Evolutionary conservation across 2,329 filamentous ascomycete genomes (phyloP).

Genomic region (Calonectria pseudoturangicola): DNA sequence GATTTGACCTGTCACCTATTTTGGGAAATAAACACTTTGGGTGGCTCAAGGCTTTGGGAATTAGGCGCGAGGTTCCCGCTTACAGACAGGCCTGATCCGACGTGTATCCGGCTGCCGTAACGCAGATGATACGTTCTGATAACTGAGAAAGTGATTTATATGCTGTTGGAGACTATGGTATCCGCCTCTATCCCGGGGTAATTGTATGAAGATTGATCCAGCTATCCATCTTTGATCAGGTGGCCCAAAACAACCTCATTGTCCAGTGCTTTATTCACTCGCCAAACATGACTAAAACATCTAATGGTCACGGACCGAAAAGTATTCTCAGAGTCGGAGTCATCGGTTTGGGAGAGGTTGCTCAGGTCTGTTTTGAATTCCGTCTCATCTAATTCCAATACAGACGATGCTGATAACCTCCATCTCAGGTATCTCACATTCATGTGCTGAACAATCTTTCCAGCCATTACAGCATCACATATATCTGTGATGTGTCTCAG

Average conservation of each 20-base stretch:
- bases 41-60: neutral
- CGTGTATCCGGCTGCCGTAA: neutral
- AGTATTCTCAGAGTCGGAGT: slow-evolving; percentile 36
- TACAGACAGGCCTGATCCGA: neutral
- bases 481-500: slow-evolving; percentile 71
- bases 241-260: neutral
- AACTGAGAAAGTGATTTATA: slow-evolving; percentile 24
- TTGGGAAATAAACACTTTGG: neutral
- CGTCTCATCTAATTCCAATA: neutral
- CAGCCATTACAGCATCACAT: slow-evolving; percentile 65
- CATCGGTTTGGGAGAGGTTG: slow-evolving; percentile 40
- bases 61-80: neutral
- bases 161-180: neutral
- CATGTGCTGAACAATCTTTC: slow-evolving; percentile 67
- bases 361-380: slow-evolving; percentile 31
- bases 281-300: slow-evolving; percentile 22
- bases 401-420: slow-evolving; percentile 6
- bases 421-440: slow-evolving; percentile 70
- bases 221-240: neutral
- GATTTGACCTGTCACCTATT: neutral
- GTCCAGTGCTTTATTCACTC: neutral
- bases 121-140: neutral
- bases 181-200: neutral
- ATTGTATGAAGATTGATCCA: neutral
- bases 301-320: neutral